phyloP scores from a whole-genome alignment of 1,284 basidiomycete genomes.

The Tylopilus sp. region DNA sequence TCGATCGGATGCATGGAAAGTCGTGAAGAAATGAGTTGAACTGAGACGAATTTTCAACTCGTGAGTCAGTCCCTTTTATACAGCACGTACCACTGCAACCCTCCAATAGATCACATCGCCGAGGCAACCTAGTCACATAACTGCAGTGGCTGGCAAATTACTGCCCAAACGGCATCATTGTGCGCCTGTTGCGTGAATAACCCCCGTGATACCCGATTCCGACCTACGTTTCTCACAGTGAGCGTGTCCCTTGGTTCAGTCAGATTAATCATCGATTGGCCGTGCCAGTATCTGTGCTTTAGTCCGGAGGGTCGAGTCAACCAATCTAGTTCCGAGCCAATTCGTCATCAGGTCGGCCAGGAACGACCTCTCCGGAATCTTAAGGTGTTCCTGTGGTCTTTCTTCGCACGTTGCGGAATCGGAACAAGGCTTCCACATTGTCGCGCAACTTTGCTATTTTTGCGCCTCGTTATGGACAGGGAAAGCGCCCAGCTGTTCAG shows the following conservation, averaged over 20 bases:
- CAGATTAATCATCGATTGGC: conserved; percentile 16
- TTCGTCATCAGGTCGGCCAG: conserved; percentile 18
- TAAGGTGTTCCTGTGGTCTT: conserved; percentile 16
- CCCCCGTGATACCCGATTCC: conserved; percentile 23
- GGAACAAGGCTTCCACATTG: conserved; percentile 8
- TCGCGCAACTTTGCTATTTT: conserved; percentile 18
- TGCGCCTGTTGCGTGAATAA: conserved; percentile 21
- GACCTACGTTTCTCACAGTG: conserved; percentile 17
- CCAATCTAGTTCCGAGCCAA: conserved; percentile 7
- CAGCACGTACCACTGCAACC: conserved; percentile 34
- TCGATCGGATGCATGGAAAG: conserved; percentile 32
- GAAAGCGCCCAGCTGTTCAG: conserved; percentile 9
- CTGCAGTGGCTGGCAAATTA: conserved; percentile 30
- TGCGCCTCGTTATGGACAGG: conserved; percentile 4
- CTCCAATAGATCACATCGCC: conserved; percentile 30
- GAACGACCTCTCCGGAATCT: conserved; percentile 20
- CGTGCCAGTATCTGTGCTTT: conserved; percentile 22
- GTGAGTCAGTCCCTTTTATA: conserved; percentile 29
- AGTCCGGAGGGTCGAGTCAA: conserved; percentile 13
- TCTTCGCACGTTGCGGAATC: conserved; percentile 11
- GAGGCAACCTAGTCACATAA: conserved; percentile 35
- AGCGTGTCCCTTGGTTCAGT: conserved; percentile 19
- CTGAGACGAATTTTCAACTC: conserved; percentile 8
- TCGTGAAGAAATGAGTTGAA: conserved; percentile 4
- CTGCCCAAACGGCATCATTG: conserved; percentile 30